Evolutionary conservation across 352 stramenopile species (phyloP), one percentile per base, ranked within the genome.

Genomic region (Phytophthora sp.): DNA sequence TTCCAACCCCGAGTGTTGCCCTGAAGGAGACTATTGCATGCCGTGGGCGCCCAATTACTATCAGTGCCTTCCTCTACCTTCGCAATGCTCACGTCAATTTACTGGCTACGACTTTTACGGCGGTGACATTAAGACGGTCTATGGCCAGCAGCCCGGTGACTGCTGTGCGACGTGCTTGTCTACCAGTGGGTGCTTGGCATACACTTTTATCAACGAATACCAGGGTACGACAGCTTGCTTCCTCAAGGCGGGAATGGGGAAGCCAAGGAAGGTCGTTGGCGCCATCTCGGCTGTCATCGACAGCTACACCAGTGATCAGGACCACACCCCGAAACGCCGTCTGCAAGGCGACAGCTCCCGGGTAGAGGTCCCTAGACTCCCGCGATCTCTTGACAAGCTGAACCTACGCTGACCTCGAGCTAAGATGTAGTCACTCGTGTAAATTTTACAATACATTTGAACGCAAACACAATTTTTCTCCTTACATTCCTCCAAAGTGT

Each of bases 91-190:
- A 23, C 66, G 67, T 9, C 73, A 82, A 35, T 77, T 73, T 31
- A 79, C 72, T 1, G 66, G 77, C 47, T 70, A 78, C 31, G 80
- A 89, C 52, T 83, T 86, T 35, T 76, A 76, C 57, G 77, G 76
- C 24, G 79, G 79, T 23, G 74, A 84, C 45, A 73, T 88, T 57
- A 65, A 66, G 18, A 73, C 69, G 3, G 64, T 77, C 13, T 79
- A 74, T 39, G 67, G 56, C 8, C 9, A 80, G 11, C 63, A 72
- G 46, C 62, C 74, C 0, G 62, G 64, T 24, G 55, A 70, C 11
- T 89, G 80, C 67, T 86, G 78, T 51, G 60, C 62, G 16, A 57
- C 66, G 44, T 90, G 79, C 44, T 57, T 74, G 42, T 41, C 63
- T n/a, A 84, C 70, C 9, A 64, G 29, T 3, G 72, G 69, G 0